Evolutionary conservation across 1,284 basidiomycete species (phyloP), one percentile per base, ranked within the genome.

Genomic region (Sporisorium iseilematis-ciliati): DNA sequence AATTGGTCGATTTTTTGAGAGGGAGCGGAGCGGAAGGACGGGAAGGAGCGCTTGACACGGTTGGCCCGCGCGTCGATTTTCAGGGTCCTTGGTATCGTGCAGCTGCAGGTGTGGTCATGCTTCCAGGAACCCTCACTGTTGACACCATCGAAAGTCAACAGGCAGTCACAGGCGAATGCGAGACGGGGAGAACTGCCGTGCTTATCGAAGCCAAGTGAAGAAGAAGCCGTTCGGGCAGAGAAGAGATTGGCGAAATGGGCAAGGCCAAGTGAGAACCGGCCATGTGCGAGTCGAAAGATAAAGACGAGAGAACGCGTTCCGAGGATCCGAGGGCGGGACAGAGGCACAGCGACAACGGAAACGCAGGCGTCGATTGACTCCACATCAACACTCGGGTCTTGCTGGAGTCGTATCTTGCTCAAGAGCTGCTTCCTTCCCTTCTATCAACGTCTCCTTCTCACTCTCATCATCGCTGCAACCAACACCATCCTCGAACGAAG

Each of bases 261-360:
- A 11, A 33, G 33, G 33, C 7, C 5, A 25, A 23, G n/a, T 38
- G n/a, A 11, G 54, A 18, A 26, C 20, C 48, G 51, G 52, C 35
- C 55, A 33, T 35, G 20, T 53, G 49, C 56, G 60, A 61, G 62
- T 31, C 42, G 40, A 58, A 50, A 53, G 57, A 38, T 42, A 43
- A 38, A 38, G 29, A 25, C 21, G 16, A 42, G 14, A 38, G n/a
- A 25, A 55, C 59, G 61, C 62, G 67, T 65, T 62, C 68, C 68
- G 68, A 65, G 55, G 43, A 65, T 62, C 62, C 68, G 68, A 62
- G 14, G 49, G 18, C 23, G 26, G 45, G 3, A 42, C 38, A 42
- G n/a, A 26, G 45, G 35, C 35, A 33, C 33, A 33, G 33, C 7
- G 8, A 31, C 29, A 31, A n/a, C n/a, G 4, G 29, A 31, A 31